phyloP scores from a whole-genome alignment of 345 rosid genomes.

The Melastoma malabathricum region DNA sequence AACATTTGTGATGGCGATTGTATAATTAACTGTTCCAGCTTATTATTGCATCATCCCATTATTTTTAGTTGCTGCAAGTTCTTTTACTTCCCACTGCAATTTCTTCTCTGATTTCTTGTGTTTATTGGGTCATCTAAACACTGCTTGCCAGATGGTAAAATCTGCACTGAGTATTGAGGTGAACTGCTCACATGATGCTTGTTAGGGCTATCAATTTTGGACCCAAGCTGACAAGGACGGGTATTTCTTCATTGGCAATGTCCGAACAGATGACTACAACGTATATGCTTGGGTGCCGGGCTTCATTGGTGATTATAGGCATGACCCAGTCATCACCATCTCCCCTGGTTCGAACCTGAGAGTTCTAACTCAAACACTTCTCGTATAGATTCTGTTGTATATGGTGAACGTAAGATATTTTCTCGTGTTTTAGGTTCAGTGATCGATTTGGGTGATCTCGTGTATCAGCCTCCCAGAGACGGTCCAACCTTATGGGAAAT shows the following conservation, averaged over 20 bases:
- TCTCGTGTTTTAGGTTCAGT: constrained; percentile 28
- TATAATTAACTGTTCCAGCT: too few relatives aligned
- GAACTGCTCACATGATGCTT: neutral
- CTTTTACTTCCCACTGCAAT: too few relatives aligned
- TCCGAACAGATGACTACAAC: constrained; percentile 52
- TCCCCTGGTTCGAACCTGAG: constrained; percentile 27
- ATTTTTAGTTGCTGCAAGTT: too few relatives aligned
- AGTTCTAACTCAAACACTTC: neutral
- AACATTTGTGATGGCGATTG: too few relatives aligned
- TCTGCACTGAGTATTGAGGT: too few relatives aligned
- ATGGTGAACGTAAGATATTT: constrained; percentile 2
- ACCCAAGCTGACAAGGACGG: constrained; percentile 46
- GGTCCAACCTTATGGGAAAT: constrained; percentile 94
- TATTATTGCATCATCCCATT: too few relatives aligned
- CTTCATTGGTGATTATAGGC: constrained; percentile 69
- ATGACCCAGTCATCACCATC: constrained; percentile 30
- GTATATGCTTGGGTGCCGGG: constrained; percentile 84
- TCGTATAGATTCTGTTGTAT: neutral
- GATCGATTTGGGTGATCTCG: constrained; percentile 43
- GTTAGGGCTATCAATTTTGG: constrained; percentile 88
- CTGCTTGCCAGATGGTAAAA: too few relatives aligned
- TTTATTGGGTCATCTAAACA: too few relatives aligned
- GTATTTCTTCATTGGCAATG: constrained; percentile 40
- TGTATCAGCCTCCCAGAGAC: constrained; percentile 66
- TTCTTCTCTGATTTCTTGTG: too few relatives aligned